phyloP scores from a whole-genome alignment of 495 filamentous ascomycete species.

The Tuber borchii region DNA sequence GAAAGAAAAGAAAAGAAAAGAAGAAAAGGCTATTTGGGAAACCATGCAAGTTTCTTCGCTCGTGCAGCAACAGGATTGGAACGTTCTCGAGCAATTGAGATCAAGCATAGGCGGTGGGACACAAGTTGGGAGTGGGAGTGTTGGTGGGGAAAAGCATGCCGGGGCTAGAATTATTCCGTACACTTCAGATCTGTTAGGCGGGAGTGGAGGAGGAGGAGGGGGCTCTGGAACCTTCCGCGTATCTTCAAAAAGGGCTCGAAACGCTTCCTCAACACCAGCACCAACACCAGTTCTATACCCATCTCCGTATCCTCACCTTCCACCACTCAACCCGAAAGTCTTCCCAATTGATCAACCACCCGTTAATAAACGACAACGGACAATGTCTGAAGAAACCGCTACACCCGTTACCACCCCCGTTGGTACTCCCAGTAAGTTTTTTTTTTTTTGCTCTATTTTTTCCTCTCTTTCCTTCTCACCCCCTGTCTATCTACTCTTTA shows the following conservation, averaged over 20 bases:
- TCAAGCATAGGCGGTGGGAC: not conserved
- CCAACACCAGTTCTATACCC: slow-evolving; percentile 1
- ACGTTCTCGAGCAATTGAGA: slow-evolving; percentile 2
- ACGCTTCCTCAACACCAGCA: slow-evolving; percentile 16
- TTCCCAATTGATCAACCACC: slow-evolving; percentile 6
- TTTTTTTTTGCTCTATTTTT: slow-evolving; percentile 9
- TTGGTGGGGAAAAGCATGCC: slow-evolving; percentile 1
- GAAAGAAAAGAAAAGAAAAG: not conserved
- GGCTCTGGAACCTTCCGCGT: slow-evolving; percentile 35
- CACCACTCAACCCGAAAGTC: not conserved
- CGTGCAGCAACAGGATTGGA: slow-evolving; percentile 4
- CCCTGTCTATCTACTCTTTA: slow-evolving; percentile 11
- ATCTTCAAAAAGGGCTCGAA: slow-evolving; percentile 26
- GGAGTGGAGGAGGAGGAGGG: slow-evolving; percentile 15
- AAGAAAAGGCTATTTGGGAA: not conserved
- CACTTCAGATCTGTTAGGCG: slow-evolving; percentile 14
- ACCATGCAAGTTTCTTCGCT: slow-evolving; percentile 12
- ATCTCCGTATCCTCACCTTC: slow-evolving; percentile 15
- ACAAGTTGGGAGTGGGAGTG: not conserved
- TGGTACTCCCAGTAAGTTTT: slow-evolving; percentile 23
- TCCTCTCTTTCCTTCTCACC: not conserved
- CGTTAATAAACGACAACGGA: slow-evolving; percentile 3
- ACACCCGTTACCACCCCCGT: slow-evolving; percentile 8
- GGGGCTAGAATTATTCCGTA: slow-evolving; percentile 2
- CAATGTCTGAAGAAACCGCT: slow-evolving; percentile 27